Evolutionary conservation across 208 protist species (phyloP).

Genomic region (Tetramitus jugosus): DNA sequence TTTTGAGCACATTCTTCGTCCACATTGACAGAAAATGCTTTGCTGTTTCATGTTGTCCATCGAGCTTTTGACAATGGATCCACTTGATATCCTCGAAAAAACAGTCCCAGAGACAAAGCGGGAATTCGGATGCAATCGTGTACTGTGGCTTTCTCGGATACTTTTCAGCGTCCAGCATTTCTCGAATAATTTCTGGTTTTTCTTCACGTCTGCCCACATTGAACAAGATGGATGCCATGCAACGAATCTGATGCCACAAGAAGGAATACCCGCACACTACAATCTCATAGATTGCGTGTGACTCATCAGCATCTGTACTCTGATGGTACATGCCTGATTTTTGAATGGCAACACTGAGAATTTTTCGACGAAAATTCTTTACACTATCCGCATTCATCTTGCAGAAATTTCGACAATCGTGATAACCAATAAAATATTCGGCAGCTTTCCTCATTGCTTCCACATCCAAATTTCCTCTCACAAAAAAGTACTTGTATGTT

Average conservation of each 20-base stretch:
- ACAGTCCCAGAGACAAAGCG: constrained; percentile 53
- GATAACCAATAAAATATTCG: constrained; percentile 67
- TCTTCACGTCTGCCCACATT: constrained; percentile 58
- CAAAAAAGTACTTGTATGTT: constrained; percentile 83
- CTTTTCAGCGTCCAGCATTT: constrained; percentile 45
- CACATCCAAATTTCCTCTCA: constrained; percentile 61
- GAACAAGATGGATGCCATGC: constrained; percentile 83
- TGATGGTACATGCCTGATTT: constrained; percentile 47
- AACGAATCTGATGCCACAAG: constrained; percentile 90
- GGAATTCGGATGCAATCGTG: constrained; percentile 50
- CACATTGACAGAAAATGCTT: not conserved
- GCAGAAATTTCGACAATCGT: constrained; percentile 95
- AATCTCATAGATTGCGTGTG: constrained; percentile 63
- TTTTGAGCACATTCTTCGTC: too few relatives aligned
- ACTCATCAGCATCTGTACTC: constrained; percentile 32
- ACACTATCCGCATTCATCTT: constrained; percentile 86
- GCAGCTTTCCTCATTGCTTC: constrained; percentile 76
- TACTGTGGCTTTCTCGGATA: constrained; percentile 44
- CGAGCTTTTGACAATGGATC: too few relatives aligned
- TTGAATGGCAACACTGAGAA: constrained; percentile 51
- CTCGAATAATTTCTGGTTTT: constrained; percentile 34
- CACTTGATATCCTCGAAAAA: constrained; percentile 47
- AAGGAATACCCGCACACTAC: constrained; percentile 84
- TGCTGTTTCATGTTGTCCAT: too few relatives aligned
- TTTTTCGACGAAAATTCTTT: constrained; percentile 70